phyloP scores from a whole-genome alignment of 352 stramenopile species.

The Phytopythium cucurbitacearum region DNA sequence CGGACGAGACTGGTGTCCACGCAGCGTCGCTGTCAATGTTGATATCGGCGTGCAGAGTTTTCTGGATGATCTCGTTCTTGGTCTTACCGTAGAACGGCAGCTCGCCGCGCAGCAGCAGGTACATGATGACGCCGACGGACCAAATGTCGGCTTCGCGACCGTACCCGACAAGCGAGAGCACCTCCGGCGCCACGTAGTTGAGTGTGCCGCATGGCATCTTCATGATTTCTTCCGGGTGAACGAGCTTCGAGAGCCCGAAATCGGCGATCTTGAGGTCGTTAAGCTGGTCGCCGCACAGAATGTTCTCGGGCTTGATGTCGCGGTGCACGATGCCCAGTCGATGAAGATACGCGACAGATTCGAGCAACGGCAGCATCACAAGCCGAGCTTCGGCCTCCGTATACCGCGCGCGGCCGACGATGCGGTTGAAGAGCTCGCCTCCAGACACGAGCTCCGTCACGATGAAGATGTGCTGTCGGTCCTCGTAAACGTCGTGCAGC shows the following conservation, averaged over 20 bases:
- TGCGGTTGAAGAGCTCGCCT: slow-evolving; percentile 97
- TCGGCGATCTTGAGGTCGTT: slow-evolving; percentile 90
- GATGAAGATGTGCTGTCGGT: slow-evolving; percentile 94
- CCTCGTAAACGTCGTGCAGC: slow-evolving; percentile 90
- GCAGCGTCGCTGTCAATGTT: slow-evolving; percentile 66
- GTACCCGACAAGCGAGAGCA: slow-evolving; percentile 87
- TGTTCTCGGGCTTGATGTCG: slow-evolving; percentile 87
- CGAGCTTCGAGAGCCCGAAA: slow-evolving; percentile 92
- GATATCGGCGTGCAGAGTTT: slow-evolving; percentile 84
- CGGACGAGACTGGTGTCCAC: slow-evolving; percentile 52
- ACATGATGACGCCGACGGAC: slow-evolving; percentile 93
- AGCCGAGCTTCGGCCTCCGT: slow-evolving; percentile 86
- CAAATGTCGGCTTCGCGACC: slow-evolving; percentile 90
- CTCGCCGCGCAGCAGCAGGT: slow-evolving; percentile 82
- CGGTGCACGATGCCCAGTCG: slow-evolving; percentile 84
- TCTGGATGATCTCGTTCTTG: slow-evolving; percentile 92
- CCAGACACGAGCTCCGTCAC: slow-evolving; percentile 96
- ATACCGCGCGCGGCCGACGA: slow-evolving; percentile 86
- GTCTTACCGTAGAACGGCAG: slow-evolving; percentile 90
- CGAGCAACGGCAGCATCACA: slow-evolving; percentile 85
- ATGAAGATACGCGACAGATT: slow-evolving; percentile 90
- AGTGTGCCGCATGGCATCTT: slow-evolving; percentile 92
- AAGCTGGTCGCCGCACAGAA: slow-evolving; percentile 85
- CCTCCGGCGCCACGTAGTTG: slow-evolving; percentile 93
- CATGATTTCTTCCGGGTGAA: slow-evolving; percentile 91